Base-by-base conservation (phyloP, 352 stramenopile species). In the Pelagophyceae sp. region DNA sequence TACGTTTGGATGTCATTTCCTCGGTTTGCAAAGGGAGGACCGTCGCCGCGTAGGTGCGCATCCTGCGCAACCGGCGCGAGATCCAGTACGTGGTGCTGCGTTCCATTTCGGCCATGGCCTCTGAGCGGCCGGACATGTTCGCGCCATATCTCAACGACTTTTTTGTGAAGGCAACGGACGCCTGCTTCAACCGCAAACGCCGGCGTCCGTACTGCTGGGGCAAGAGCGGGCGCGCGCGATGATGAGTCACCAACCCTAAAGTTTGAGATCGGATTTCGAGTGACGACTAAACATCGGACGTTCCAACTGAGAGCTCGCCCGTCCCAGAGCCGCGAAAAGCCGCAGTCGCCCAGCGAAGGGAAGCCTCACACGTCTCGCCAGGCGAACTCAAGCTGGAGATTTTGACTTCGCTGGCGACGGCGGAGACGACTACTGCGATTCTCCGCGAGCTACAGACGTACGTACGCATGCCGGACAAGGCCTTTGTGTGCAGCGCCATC, bases 351-450 rank as follows among this genome's bases (percentile, higher is more conserved):
- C 69, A 54, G 32, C 72, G 23, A 84, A 93, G 70, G 25, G 96
- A 99, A 82, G 92, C 95, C 27, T 89, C 88, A 0, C 98, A 98
- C 81, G 95, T 94, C 20, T n/a, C n/a, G n/a, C n/a, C n/a, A n/a
- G n/a, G n/a, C 89, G 94, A 38, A 72, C 90, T 98, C 72, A 99
- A 99, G 87, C 89, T 99, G 17, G 94, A 99, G 83, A 97, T 99
- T 75, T 82, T 99, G 72, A 95, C 92, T 23, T 87, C 90, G 0
- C 78, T 98, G 17, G 92, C 94, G 29, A 94, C 94, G 51, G 85
- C 93, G 40, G 90, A 93, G 71, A 95, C 95, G 29, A 93, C 97
- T 71, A 89, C 91, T 74, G 88, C 91, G 50, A 94, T 99, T 25
- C 86, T 99, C 67, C 86, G 92, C 15, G 96, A 99, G 84, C 92